Evolutionary conservation across 1,284 basidiomycete species (phyloP), one percentile per base, ranked within the genome.

Genomic region (Boletus semigastroideus): DNA sequence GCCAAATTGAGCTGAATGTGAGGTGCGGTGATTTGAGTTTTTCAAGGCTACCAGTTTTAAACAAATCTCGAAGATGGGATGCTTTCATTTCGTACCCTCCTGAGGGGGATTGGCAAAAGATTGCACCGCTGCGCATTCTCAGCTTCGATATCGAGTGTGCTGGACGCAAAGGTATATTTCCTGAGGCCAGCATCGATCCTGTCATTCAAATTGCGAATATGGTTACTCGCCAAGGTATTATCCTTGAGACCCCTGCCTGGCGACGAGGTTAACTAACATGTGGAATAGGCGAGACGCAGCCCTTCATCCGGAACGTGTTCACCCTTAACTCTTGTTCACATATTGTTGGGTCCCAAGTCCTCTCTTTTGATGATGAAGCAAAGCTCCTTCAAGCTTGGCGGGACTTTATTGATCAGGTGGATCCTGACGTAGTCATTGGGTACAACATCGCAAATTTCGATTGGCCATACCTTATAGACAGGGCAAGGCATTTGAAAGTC

Each of bases 71-170:
- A 57, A 94, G 92, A 68, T 92, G 86, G 72, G 80, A 94, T 56
- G 76, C 81, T 22, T 86, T 98, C 59, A 84, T 91, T 46, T 95
- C 94, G 1, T 90, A 98, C 71, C 72, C 87, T 1, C 89, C 94
- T 0, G 94, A 97, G 62, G 94, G 89, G 5, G 79, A 85, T 42
- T 98, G 94, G 92, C 87, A 90, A 4, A 87, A 84, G 54, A 86
- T 94, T 48, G 94, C 95, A 0, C 94, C 94, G 1, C 74, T 98
- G 1, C 85, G 94, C 13, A 90, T 97, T 57, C 78, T 98, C 25
- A 95, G 92, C 62, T 98, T 98, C 61, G 94, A 98, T 82, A 97
- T 98, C 60, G 94, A 98, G 71, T 98, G 94, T 72, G 95, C 94
- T 0, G 94, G 94, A 25, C 79, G 95, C 19, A 97, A 97, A 64